Percentiles rank a stretch among this genome's conserved stretches.
Evolutionary conservation across 73 alveolate genomes (phyloP).

Genomic region (Tetrahymena borealis): DNA sequence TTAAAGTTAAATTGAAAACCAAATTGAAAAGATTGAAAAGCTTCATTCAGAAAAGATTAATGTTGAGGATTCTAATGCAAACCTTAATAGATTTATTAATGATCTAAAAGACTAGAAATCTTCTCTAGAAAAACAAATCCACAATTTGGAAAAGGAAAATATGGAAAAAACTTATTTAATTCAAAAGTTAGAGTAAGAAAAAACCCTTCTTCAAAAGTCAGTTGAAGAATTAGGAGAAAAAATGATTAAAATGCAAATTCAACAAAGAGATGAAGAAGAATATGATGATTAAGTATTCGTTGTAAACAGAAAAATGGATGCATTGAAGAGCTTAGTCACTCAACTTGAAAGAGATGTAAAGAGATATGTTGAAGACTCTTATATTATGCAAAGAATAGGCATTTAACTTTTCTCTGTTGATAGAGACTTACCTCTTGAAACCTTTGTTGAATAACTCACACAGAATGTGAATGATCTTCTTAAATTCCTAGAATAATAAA

Average conservation of each 20-base stretch:
- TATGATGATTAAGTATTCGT: background rate
- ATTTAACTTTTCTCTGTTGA: background rate
- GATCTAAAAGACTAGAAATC: background rate
- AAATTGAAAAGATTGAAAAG: background rate
- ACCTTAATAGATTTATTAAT: background rate
- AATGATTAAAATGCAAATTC: background rate
- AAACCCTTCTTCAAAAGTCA: background rate
- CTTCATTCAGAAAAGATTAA: background rate
- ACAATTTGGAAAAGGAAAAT: background rate
- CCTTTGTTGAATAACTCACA: background rate
- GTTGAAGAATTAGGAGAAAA: background rate
- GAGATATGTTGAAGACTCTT: background rate
- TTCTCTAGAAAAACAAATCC: background rate
- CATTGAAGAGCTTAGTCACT: background rate
- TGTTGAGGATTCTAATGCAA: background rate
- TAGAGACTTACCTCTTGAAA: background rate
- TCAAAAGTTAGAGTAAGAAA: background rate
- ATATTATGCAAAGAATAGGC: background rate
- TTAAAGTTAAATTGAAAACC: background rate
- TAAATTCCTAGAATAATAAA: background rate
- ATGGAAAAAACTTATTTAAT: background rate
- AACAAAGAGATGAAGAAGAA: background rate
- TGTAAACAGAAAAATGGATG: background rate
- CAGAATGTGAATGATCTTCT: background rate
- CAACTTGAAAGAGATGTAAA: background rate